These are phyloP conservation scores for Bryoglossum gracile DNA, from an alignment of 495 filamentous ascomycete genomes.

Conservation along the genomic window DNA sequence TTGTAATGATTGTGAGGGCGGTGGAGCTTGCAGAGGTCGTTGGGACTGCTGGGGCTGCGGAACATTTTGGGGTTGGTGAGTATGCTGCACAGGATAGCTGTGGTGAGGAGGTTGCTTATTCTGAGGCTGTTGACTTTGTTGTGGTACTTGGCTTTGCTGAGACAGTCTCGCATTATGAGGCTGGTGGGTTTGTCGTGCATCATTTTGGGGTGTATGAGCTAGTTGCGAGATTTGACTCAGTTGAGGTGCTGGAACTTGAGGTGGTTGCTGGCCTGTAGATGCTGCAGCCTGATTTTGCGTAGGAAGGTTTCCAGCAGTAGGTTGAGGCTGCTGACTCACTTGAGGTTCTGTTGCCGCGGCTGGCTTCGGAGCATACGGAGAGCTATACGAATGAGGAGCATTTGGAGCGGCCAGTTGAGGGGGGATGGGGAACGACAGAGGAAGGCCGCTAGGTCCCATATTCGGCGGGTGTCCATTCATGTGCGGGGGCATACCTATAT, in stretches of 20 bases:
- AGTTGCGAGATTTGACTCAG: too few relatives aligned
- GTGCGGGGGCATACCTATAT: conserved; percentile 15
- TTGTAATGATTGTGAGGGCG: neutral
- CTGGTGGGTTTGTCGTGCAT: too few relatives aligned
- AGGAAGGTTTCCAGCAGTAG: neutral
- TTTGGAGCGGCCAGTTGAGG: conserved; percentile 13
- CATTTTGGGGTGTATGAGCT: too few relatives aligned
- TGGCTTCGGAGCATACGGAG: conserved; percentile 26
- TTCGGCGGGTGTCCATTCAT: conserved; percentile 16
- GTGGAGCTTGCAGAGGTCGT: neutral
- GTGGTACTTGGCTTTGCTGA: too few relatives aligned
- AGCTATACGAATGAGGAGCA: conserved; percentile 20
- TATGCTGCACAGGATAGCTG: neutral
- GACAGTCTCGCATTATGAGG: too few relatives aligned
- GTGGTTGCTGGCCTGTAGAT: neutral
- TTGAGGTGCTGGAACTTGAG: too few relatives aligned
- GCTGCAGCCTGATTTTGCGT: neutral
- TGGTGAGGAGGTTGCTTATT: too few relatives aligned
- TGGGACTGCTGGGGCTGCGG: neutral
- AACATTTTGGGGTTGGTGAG: neutral
- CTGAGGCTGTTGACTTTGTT: too few relatives aligned
- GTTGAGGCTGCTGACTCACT: neutral
- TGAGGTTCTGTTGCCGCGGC: conserved; percentile 4
- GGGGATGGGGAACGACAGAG: neutral
- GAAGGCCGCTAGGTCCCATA: neutral